Percentiles rank a stretch among this genome's conserved stretches.
These are phyloP conservation scores for Aspergillus brasiliensis DNA, from an alignment of 2,329 filamentous ascomycete genomes.

Conservation along the genomic window DNA sequence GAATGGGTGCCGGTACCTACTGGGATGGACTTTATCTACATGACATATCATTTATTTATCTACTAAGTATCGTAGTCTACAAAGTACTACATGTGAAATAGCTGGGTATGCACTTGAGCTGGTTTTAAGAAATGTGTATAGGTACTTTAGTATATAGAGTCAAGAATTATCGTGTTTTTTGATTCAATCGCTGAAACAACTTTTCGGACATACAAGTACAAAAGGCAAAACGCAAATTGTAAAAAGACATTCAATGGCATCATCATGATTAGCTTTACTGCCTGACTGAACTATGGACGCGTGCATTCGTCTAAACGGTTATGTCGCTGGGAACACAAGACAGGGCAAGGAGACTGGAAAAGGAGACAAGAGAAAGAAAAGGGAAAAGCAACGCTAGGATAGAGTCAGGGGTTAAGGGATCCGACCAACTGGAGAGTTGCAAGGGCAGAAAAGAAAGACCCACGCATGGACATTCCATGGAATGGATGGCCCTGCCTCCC, in stretches of 20 bases:
- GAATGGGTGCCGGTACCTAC: background rate
- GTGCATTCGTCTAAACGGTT: conserved; percentile 19
- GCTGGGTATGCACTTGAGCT: no score
- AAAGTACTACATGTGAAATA: no score
- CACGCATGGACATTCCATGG: background rate
- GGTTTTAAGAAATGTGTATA: no score
- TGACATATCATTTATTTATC: background rate
- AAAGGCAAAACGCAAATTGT: conserved; percentile 1
- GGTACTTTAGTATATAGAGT: background rate
- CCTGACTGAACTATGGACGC: conserved; percentile 15
- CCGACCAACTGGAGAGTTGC: background rate
- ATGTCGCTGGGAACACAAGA: conserved; percentile 11
- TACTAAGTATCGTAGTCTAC: background rate
- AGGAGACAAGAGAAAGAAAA: conserved; percentile 6
- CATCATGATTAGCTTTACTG: conserved; percentile 21
- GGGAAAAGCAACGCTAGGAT: conserved; percentile 10
- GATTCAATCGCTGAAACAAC: no score
- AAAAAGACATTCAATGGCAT: conserved; percentile 12
- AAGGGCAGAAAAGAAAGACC: background rate
- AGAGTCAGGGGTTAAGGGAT: background rate
- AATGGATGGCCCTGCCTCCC: conserved; percentile 12
- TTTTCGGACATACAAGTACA: conserved; percentile 12
- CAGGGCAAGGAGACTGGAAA: background rate
- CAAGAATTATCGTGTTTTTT: background rate
- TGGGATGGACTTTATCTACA: background rate